Evolutionary conservation across 306 rosid genomes (phyloP).

Genomic region (Erythrophleum fordii): DNA sequence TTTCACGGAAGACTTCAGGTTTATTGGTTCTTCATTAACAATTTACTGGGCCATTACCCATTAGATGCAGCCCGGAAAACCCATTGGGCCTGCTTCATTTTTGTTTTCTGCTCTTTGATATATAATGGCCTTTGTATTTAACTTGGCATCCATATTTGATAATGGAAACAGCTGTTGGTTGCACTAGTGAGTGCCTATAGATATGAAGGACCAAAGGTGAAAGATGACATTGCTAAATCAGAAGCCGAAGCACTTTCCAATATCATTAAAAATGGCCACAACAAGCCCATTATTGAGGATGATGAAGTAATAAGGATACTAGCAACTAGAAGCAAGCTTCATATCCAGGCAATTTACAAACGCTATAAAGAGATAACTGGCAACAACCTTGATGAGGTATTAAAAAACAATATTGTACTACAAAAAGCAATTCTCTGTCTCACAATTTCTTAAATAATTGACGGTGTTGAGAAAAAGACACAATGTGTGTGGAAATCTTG

Average conservation of each 20-base stretch:
- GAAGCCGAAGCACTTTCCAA: constrained; percentile 62
- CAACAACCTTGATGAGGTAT: constrained; percentile 75
- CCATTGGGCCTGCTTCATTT: no score
- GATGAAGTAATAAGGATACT: constrained; percentile 77
- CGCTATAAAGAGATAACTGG: constrained; percentile 71
- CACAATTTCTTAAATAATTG: no score
- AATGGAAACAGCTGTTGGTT: constrained; percentile 70
- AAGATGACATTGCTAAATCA: constrained; percentile 63
- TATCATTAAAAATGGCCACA: constrained; percentile 56
- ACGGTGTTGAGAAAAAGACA: no score
- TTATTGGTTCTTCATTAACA: no score
- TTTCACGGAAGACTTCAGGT: no score
- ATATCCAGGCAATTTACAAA: constrained; percentile 60
- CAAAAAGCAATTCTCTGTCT: no score
- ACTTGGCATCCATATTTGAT: not conserved
- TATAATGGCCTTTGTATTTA: not conserved
- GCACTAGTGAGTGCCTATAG: constrained; percentile 89
- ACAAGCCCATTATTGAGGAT: constrained; percentile 55
- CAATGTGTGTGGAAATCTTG: no score
- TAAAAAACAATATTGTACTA: no score
- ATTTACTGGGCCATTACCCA: no score
- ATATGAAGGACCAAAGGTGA: constrained; percentile 82
- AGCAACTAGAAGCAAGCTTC: constrained; percentile 83
- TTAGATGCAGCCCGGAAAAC: no score
- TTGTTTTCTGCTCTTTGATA: no score